These are phyloP conservation scores for Peronospora belbahrii DNA, from an alignment of 352 stramenopile genomes.

Conservation along the genomic window DNA sequence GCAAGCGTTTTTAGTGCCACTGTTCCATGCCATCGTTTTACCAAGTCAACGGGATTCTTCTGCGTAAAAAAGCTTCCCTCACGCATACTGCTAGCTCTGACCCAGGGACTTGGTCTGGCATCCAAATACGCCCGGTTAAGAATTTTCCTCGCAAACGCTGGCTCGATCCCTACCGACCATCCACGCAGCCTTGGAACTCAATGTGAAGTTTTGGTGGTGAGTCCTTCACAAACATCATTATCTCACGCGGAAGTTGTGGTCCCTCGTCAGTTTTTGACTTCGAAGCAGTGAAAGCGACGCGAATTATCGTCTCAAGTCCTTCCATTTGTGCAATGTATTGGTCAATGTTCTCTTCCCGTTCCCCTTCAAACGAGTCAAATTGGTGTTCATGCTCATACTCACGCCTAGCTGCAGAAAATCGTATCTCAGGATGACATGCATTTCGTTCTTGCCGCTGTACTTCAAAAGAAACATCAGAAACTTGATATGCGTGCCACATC, in stretches of 20 bases:
- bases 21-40: constrained; percentile 23
- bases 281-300: not conserved
- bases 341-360: constrained; percentile 14
- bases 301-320: not conserved
- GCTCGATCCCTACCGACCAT: constrained; percentile 18
- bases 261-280: not conserved
- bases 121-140: constrained; percentile 19
- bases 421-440: not conserved
- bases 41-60: not conserved
- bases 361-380: too few relatives aligned
- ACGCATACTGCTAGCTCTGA: constrained; percentile 5
- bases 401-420: not conserved
- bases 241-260: constrained; percentile 10
- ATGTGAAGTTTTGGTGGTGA: constrained; percentile 10
- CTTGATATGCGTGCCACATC: not conserved
- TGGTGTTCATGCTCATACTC: not conserved
- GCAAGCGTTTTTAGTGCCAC: not conserved
- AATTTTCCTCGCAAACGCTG: constrained; percentile 12
- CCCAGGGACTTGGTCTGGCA: constrained; percentile 12
- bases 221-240: constrained; percentile 6
- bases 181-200: constrained; percentile 18
- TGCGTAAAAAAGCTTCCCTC: constrained; percentile 3
- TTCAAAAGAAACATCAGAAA: not conserved
- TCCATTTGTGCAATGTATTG: constrained; percentile 19
- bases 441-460: constrained; percentile 3